These are phyloP conservation scores for Metarhizium humberi DNA, from an alignment of 2,329 filamentous ascomycete genomes.

Conservation along the genomic window DNA sequence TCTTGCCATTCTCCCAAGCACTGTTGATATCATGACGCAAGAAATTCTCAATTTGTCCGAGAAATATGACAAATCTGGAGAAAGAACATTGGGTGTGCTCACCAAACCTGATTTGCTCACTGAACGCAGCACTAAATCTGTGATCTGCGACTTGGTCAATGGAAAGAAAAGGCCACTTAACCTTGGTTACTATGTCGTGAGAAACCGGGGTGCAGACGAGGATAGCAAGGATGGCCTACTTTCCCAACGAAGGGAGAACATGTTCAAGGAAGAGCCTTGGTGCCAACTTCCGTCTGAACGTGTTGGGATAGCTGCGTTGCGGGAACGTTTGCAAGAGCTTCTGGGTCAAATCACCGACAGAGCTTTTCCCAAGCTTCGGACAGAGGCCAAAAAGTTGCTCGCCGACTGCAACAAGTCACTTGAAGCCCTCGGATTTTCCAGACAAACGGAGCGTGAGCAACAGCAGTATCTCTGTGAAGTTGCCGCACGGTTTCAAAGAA, in stretches of 20 bases:
- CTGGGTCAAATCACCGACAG: constrained; percentile 30
- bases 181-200: constrained; percentile 39
- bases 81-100: constrained; percentile 37
- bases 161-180: constrained; percentile 31
- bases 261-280: constrained; percentile 31
- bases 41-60: constrained; percentile 28
- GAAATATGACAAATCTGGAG: constrained; percentile 27
- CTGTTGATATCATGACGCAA: constrained; percentile 30
- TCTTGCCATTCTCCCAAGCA: constrained; percentile 34
- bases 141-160: constrained; percentile 30
- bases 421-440: not conserved
- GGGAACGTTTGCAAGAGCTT: constrained; percentile 23
- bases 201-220: constrained; percentile 37
- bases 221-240: constrained; percentile 15
- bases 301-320: constrained; percentile 26
- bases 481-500: not conserved
- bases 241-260: constrained; percentile 18
- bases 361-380: constrained; percentile 26
- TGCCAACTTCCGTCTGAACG: constrained; percentile 10
- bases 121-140: constrained; percentile 27
- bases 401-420: not conserved
- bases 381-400: constrained; percentile 16
- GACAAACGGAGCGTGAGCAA: not conserved
- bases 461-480: not conserved
- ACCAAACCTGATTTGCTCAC: constrained; percentile 51